These are phyloP conservation scores for Phytophthora europaea DNA, from an alignment of 352 stramenopile species.

Conservation along the genomic window DNA sequence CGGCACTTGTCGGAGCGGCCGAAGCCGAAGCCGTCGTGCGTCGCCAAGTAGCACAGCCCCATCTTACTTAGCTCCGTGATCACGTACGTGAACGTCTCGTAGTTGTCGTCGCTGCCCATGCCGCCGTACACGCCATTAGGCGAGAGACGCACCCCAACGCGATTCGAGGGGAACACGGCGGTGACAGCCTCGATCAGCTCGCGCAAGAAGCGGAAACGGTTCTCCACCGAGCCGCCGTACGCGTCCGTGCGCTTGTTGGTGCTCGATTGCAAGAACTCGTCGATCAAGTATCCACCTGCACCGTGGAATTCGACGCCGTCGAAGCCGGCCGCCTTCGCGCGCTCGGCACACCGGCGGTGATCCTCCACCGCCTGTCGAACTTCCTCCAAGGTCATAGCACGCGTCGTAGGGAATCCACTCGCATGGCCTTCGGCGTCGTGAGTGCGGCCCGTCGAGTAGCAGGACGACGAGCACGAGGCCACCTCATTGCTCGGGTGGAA, in stretches of 20 bases:
- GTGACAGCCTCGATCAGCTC: constrained; percentile 71
- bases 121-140: constrained; percentile 46
- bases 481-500: constrained; percentile 46
- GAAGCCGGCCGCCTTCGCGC: constrained; percentile 79
- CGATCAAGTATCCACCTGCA: constrained; percentile 92
- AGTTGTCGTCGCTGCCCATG: constrained; percentile 54
- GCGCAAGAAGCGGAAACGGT: constrained; percentile 73
- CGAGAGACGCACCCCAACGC: constrained; percentile 45
- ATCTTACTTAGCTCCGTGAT: constrained; percentile 41
- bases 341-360: constrained; percentile 64
- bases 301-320: constrained; percentile 67
- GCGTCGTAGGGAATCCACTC: constrained; percentile 48
- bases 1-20: constrained; percentile 41
- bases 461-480: constrained; percentile 60
- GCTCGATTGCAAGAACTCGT: constrained; percentile 88
- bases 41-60: constrained; percentile 52
- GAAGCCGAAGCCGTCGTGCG: constrained; percentile 46
- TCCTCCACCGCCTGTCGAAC: constrained; percentile 73
- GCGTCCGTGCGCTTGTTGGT: constrained; percentile 83
- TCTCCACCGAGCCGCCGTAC: constrained; percentile 86
- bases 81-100: constrained; percentile 53
- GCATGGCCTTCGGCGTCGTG: constrained; percentile 39
- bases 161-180: constrained; percentile 33
- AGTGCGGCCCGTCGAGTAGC: constrained; percentile 34
- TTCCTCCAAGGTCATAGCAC: constrained; percentile 71